Conservation (phyloP, 495 filamentous ascomycete genomes). For the Podospora pseudoanserina region DNA sequence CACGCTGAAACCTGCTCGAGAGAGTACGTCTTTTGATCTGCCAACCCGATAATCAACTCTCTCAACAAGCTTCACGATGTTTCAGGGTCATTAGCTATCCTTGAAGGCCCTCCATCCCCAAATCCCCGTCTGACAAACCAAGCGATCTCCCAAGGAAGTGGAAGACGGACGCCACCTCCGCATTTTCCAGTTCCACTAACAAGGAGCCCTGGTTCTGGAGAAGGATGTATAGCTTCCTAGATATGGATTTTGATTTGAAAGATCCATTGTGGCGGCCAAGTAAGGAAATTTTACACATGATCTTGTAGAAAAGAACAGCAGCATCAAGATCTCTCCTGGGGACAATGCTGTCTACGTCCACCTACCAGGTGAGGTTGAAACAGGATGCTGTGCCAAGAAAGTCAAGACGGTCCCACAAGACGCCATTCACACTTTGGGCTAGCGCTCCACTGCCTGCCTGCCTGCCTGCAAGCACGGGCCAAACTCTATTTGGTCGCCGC, state of each 20-base stretch:
- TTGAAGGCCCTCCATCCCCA: too few relatives aligned
- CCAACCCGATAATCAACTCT: not conserved
- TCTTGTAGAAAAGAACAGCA: not conserved
- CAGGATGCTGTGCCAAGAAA: not conserved
- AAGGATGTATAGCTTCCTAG: not conserved
- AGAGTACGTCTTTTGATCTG: not conserved
- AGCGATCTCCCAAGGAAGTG: too few relatives aligned
- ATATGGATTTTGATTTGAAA: not conserved
- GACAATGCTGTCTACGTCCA: not conserved
- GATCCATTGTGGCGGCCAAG: too few relatives aligned
- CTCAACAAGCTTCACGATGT: not conserved
- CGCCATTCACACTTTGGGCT: not conserved
- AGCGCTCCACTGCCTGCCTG: not conserved
- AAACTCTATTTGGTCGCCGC: slow-evolving; percentile 10
- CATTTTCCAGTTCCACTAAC: not conserved
- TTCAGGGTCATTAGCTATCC: too few relatives aligned
- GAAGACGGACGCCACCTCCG: not conserved
- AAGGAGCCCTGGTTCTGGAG: not conserved
- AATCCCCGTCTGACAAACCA: not conserved
- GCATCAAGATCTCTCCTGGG: not conserved
- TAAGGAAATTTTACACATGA: not conserved
- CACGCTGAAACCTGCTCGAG: not conserved
- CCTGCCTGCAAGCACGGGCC: slow-evolving; percentile 6
- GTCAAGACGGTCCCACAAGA: not conserved
- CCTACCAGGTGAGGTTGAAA: not conserved